Evolutionary conservation across 352 stramenopile genomes (phyloP).

Genomic region (Pythium rishiriense): DNA sequence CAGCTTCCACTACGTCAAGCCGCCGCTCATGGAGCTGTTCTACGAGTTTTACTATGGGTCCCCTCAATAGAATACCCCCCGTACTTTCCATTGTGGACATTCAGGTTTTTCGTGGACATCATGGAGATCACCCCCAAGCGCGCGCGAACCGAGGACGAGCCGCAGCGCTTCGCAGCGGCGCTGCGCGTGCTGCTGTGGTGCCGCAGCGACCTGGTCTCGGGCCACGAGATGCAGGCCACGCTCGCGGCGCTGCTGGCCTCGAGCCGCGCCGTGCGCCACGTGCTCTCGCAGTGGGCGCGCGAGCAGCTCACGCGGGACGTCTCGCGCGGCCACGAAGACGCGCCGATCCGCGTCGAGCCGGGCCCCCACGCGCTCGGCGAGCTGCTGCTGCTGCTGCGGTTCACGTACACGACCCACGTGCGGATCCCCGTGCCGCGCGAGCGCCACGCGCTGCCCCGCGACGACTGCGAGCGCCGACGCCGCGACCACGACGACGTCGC

Average conservation of each 20-base stretch:
- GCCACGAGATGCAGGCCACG: constrained; percentile 1
- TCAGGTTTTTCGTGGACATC: no score
- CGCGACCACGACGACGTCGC: constrained; percentile 21
- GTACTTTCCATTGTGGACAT: background rate
- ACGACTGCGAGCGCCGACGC: constrained; percentile 24
- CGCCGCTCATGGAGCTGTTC: constrained; percentile 81
- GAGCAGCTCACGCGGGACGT: constrained; percentile 11
- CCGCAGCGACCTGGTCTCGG: constrained; percentile 19
- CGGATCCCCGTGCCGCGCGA: constrained; percentile 25
- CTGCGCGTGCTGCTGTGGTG: constrained; percentile 12
- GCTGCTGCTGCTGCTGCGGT: constrained; percentile 24
- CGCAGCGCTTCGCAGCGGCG: constrained; percentile 1
- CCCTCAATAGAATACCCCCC: constrained; percentile 18
- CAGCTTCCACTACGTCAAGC: constrained; percentile 87
- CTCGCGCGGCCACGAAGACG: constrained; percentile 21
- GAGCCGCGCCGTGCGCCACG: background rate
- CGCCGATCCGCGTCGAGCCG: background rate
- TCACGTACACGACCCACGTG: constrained; percentile 36
- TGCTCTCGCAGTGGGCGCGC: constrained; percentile 5
- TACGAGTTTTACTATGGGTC: constrained; percentile 79
- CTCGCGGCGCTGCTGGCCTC: constrained; percentile 7
- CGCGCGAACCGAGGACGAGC: background rate
- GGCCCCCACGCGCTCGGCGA: background rate
- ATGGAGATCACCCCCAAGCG: no score
- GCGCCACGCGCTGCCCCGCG: constrained; percentile 29